phyloP scores from a whole-genome alignment of 306 rosid species.

The Malus sieversii region DNA sequence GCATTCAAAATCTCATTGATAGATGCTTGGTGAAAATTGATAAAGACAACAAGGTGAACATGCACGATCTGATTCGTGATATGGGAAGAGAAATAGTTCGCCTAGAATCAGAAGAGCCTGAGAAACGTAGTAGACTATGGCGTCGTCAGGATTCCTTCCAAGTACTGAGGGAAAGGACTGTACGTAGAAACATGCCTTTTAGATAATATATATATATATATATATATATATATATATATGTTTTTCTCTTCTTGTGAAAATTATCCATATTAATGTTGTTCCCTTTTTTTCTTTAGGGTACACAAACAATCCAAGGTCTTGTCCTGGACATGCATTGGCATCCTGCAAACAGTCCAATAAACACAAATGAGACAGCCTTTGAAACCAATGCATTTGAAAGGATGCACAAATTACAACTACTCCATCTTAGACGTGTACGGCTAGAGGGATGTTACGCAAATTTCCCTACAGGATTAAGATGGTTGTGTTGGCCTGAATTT shows the following conservation, averaged over 20 bases:
- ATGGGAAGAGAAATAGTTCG: background rate
- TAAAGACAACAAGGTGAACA: accelerated
- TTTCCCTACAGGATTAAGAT: background rate
- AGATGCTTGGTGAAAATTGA: background rate
- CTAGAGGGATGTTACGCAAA: background rate
- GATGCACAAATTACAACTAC: background rate
- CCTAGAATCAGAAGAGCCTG: background rate
- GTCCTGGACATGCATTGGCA: background rate
- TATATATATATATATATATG: too few species aligned
- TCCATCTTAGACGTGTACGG: background rate
- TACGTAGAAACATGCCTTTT: background rate
- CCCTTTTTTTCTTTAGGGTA: background rate
- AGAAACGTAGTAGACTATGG: background rate
- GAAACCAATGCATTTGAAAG: background rate
- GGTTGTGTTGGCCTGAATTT: slow-evolving; percentile 6
- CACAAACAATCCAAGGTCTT: background rate
- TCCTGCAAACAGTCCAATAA: background rate
- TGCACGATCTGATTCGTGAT: background rate
- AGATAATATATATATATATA: too few species aligned
- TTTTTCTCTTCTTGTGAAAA: background rate
- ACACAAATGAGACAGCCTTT: background rate
- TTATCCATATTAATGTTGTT: background rate
- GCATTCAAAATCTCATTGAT: background rate
- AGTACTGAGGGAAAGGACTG: background rate
- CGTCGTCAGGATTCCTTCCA: background rate